A percentile compares a stretch with the other conserved stretches of the same genome.
These are phyloP conservation scores for Penicillium soppii DNA, from an alignment of 495 filamentous ascomycete genomes.

Conservation along the genomic window DNA sequence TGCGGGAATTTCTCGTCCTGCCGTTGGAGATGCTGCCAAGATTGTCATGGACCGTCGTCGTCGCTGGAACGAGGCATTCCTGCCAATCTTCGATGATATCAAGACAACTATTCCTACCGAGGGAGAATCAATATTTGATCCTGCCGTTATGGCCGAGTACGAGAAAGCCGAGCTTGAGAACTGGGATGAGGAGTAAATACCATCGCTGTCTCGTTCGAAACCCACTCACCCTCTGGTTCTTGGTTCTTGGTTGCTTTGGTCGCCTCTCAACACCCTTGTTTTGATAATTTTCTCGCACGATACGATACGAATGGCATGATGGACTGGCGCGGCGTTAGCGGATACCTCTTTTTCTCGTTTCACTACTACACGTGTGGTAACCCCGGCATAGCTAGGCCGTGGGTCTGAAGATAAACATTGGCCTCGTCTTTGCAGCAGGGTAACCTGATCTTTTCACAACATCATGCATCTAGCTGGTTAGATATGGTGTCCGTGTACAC, in stretches of 20 bases:
- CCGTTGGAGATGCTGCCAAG: constrained; percentile 86
- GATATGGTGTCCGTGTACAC: background rate
- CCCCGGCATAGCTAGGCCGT: background rate
- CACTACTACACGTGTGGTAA: background rate
- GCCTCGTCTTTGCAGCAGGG: background rate
- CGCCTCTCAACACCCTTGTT: background rate
- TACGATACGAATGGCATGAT: constrained; percentile 24
- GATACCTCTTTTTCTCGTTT: constrained; percentile 12
- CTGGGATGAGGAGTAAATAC: constrained; percentile 64
- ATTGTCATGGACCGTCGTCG: constrained; percentile 85
- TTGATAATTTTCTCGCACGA: constrained; percentile 5
- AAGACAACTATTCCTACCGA: constrained; percentile 55
- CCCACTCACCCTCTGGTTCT: constrained; percentile 2
- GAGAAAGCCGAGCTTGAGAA: constrained; percentile 70
- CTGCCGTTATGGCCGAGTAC: constrained; percentile 51
- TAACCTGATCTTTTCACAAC: background rate
- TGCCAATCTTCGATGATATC: constrained; percentile 80
- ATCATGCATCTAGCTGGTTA: background rate
- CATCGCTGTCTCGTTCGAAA: background rate
- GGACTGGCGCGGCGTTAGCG: constrained; percentile 19
- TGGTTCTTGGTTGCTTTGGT: constrained; percentile 1
- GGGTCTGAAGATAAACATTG: background rate
- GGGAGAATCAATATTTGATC: constrained; percentile 65
- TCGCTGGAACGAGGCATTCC: constrained; percentile 85
- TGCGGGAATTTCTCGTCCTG: constrained; percentile 62